Percentiles rank a stretch among this genome's conserved stretches.
Evolutionary conservation across 331 rosid genomes (phyloP).

Genomic region (Rosa hybrid): DNA sequence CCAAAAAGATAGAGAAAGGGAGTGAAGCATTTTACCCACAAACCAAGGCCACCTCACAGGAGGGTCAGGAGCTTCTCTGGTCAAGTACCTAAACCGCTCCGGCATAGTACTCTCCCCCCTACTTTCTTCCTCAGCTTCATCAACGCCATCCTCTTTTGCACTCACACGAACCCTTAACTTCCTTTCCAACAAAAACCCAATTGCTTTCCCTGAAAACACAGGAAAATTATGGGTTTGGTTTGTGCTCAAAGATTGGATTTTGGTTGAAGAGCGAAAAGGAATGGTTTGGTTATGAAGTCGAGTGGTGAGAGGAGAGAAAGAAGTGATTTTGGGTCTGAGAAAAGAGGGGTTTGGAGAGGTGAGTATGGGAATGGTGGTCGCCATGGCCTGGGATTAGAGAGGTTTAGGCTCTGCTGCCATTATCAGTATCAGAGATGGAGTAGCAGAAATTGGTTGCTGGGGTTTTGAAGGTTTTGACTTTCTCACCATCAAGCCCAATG

Average conservation of each 20-base stretch:
- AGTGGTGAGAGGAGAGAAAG: conserved; percentile 24
- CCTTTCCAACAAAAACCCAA: conserved; percentile 33
- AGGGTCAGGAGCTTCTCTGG: conserved; percentile 71
- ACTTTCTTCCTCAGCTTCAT: conserved; percentile 55
- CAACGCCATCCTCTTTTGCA: conserved; percentile 29
- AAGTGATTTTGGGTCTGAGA: conserved; percentile 33
- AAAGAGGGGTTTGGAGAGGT: conserved; percentile 36
- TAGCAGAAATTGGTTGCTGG: not conserved
- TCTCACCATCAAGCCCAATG: not conserved
- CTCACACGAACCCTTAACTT: conserved; percentile 20
- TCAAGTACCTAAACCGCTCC: conserved; percentile 63
- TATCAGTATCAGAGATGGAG: conserved; percentile 14
- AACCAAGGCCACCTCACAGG: conserved; percentile 84
- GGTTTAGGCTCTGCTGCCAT: conserved; percentile 27
- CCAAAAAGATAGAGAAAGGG: conserved; percentile 18
- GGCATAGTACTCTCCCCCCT: conserved; percentile 74
- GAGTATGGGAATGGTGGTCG: conserved; percentile 44
- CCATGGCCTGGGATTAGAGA: conserved; percentile 41
- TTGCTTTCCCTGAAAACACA: conserved; percentile 32
- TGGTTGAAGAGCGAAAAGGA: conserved; percentile 29
- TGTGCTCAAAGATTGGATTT: conserved; percentile 29
- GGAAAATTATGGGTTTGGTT: conserved; percentile 19
- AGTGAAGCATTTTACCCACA: conserved; percentile 48
- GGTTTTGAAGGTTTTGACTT: conserved; percentile 13
- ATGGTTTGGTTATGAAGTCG: conserved; percentile 13